Base-by-base conservation (phyloP, 2,329 filamentous ascomycete species). In the Apiospora pterosperma region DNA sequence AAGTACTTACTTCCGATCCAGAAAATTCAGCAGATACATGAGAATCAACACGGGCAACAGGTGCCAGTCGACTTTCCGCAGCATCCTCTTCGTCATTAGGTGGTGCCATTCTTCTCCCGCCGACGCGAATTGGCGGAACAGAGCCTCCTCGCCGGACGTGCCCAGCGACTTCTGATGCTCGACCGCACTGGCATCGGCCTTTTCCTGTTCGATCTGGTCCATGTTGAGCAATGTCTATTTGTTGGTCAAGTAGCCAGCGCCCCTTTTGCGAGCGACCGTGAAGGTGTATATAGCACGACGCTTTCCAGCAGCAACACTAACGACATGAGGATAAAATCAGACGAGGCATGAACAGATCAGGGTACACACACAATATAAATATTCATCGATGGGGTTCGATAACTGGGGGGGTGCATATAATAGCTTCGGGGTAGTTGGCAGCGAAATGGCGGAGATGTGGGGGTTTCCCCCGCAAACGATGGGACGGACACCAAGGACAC, bases 11-110 rank as follows among this genome's bases (percentile, higher is more conserved):
- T 68, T 75, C 66, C 82, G 77, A 68, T 86, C 84, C 12, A 87
- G 77, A 68, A 84, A 86, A 72, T 85, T 85, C 65, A 86, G 77
- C 3, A 86, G 77, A 69, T 86, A 87, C 76, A 87, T 83, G 48
- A 85, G 64, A n/a, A 84, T 76, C 1, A 87, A 75, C 63, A 83
- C 78, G 4, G 85, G 84, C 42, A 87, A 78, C 1, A 87, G 74
- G 21, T 79, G 80, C 2, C 77, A 25, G 67, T 87, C 85, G 16
- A 87, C 77, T 67, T 86, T 86, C n/a, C 82, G 77, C 36, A 86
- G 71, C 4, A 82, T 69, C 61, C 69, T 74, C 42, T 73, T 76
- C 21, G 65, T 68, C 63, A 34, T 55, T 4, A 55, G 1, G 48
- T 55, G 48, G 12, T 55, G 48, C 48, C 48, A 55, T 21, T 55